Percentiles rank a stretch among this genome's conserved stretches.
Evolutionary conservation across 139 green algal species (phyloP).

Genomic region (Astrephomene gubernaculifera): DNA sequence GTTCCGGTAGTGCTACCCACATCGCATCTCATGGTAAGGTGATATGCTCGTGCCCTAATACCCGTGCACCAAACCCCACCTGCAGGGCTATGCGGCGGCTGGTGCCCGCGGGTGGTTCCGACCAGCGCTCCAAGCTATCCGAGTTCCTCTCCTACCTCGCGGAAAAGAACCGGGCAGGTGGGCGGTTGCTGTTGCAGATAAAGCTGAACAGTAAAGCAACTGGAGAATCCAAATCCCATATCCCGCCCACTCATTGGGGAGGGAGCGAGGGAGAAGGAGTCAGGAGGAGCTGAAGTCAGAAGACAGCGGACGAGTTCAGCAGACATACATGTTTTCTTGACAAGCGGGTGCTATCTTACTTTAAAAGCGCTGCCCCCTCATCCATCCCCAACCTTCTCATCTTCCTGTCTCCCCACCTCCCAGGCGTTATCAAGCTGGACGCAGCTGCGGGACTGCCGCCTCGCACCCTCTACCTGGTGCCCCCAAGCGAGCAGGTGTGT

Average conservation of each 20-base stretch:
- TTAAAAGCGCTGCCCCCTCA: too few relatives aligned
- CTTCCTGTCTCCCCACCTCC: background rate
- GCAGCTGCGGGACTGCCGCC: background rate
- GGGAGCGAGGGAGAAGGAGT: too few relatives aligned
- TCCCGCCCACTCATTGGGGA: too few relatives aligned
- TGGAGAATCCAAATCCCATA: background rate
- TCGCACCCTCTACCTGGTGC: constrained; percentile 40
- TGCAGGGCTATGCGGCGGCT: constrained; percentile 33
- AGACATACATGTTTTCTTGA: background rate
- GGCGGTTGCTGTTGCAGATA: background rate
- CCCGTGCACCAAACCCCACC: too few relatives aligned
- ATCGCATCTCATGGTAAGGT: too few relatives aligned
- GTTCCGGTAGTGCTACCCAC: too few relatives aligned
- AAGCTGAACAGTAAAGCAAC: background rate
- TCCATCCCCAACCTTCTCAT: background rate
- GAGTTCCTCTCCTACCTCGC: constrained; percentile 39
- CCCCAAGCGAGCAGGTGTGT: constrained; percentile 33
- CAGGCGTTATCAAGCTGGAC: constrained; percentile 53
- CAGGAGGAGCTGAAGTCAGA: too few relatives aligned
- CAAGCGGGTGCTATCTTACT: background rate
- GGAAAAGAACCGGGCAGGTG: constrained; percentile 46
- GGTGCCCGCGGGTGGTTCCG: background rate
- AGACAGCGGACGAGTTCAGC: background rate
- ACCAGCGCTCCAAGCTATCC: background rate
- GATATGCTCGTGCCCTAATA: too few relatives aligned